These are phyloP conservation scores for Sphagnum tenellum DNA, from an alignment of 225 moss, liverwort and hornwort genomes.

Conservation along the genomic window DNA sequence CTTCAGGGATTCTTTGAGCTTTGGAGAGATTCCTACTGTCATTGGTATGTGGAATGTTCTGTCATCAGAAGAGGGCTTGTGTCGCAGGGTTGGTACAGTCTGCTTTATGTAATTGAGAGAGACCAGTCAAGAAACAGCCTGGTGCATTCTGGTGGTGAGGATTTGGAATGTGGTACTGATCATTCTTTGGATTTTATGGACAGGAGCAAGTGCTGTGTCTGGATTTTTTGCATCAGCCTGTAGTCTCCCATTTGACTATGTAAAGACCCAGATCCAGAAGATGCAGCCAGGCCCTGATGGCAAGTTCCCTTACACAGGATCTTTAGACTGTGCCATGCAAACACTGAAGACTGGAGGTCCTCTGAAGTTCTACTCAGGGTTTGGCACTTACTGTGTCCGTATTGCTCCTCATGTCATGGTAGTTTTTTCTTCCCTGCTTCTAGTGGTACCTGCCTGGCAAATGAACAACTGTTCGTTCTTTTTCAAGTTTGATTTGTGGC, in stretches of 20 bases:
- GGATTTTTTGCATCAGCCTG: conserved; percentile 94
- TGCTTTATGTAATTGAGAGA: too few relatives aligned
- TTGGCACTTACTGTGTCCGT: conserved; percentile 89
- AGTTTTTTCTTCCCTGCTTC: background rate
- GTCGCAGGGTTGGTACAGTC: too few relatives aligned
- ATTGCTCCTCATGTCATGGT: conserved; percentile 99
- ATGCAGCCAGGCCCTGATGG: conserved; percentile 98
- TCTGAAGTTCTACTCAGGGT: conserved; percentile 84
- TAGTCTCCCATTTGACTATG: conserved; percentile 89
- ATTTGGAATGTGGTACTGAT: background rate
- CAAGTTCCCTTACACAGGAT: conserved; percentile 89
- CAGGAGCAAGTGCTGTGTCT: conserved; percentile 82
- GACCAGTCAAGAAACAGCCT: too few relatives aligned
- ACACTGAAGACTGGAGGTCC: conserved; percentile 59
- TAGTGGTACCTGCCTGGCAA: too few relatives aligned
- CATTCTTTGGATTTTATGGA: background rate
- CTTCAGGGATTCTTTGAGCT: conserved; percentile 64
- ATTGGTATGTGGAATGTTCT: conserved; percentile 17
- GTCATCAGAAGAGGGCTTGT: too few relatives aligned
- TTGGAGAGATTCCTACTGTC: conserved; percentile 70
- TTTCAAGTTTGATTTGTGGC: too few relatives aligned
- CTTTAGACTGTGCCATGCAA: conserved; percentile 71
- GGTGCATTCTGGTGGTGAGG: too few relatives aligned
- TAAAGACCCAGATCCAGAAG: conserved; percentile 99
- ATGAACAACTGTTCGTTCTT: too few relatives aligned